A percentile compares a stretch with the other conserved stretches of the same genome.
Conservation (phyloP, 371 early-diverging fungal species). For the Massospora cicadina region DNA sequence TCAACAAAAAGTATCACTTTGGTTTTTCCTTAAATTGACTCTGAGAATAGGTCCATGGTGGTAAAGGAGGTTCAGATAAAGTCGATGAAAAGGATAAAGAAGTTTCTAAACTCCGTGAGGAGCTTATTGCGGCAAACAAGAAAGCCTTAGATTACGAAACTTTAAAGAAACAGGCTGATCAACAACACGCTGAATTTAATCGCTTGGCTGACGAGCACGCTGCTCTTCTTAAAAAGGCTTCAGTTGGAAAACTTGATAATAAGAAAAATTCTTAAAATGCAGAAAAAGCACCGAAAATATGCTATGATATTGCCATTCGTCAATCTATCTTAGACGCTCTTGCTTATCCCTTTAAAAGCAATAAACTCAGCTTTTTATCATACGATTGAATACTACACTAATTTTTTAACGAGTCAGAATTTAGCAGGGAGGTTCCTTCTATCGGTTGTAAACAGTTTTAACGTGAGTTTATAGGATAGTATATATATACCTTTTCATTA, state of each 20-base stretch:
- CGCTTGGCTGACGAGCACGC: constrained; percentile 49
- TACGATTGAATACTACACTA: too few species aligned
- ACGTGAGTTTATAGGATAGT: too few species aligned
- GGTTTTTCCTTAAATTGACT: not conserved
- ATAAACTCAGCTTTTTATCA: too few species aligned
- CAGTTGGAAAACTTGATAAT: not conserved
- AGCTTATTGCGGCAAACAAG: constrained; percentile 30
- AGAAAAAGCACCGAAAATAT: too few species aligned
- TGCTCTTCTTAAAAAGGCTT: constrained; percentile 16
- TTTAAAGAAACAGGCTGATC: constrained; percentile 56
- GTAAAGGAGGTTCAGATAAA: constrained; percentile 3
- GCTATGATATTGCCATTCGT: too few species aligned
- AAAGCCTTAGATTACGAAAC: constrained; percentile 42
- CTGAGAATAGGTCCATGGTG: not conserved
- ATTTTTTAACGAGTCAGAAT: too few species aligned
- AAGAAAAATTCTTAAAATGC: constrained; percentile 3
- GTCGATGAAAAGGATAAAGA: constrained; percentile 15
- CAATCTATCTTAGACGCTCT: too few species aligned
- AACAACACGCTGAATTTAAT: constrained; percentile 51
- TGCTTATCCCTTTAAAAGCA: too few species aligned
- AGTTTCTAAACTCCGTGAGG: constrained; percentile 20
- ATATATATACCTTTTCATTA: too few species aligned
- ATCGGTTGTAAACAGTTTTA: too few species aligned
- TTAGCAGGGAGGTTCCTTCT: too few species aligned
- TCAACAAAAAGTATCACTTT: constrained; percentile 26